Evolutionary conservation across 345 rosid species (phyloP).

Genomic region (Salix dunnii): DNA sequence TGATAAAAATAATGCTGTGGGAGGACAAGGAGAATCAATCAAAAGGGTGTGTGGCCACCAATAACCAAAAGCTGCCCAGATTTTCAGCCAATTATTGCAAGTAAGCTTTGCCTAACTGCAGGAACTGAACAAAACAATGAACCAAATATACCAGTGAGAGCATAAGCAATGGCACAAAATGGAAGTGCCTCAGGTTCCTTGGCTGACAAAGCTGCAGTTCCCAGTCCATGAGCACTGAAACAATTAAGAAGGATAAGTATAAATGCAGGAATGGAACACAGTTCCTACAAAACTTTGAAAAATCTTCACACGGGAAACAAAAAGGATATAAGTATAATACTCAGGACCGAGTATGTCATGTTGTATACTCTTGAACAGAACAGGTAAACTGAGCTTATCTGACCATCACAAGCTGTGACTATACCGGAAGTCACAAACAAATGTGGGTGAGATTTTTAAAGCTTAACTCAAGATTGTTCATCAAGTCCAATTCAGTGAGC

Average conservation of each 20-base stretch:
- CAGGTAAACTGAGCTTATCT: no score
- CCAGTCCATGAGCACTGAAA: constrained; percentile 94
- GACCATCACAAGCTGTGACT: no score
- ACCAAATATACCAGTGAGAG: constrained; percentile 88
- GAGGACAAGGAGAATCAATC: background rate
- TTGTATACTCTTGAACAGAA: no score
- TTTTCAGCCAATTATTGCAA: constrained; percentile 57
- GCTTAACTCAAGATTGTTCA: no score
- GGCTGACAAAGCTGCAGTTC: constrained; percentile 94
- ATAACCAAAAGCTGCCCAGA: background rate
- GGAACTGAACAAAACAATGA: constrained; percentile 85
- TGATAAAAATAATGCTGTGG: background rate
- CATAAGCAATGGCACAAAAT: constrained; percentile 91
- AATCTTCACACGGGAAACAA: no score
- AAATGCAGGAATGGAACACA: no score
- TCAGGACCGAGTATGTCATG: no score
- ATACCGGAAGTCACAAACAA: no score
- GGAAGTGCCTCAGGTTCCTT: constrained; percentile 98
- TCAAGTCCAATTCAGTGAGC: no score
- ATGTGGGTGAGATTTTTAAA: no score
- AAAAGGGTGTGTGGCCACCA: background rate
- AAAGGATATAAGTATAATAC: no score
- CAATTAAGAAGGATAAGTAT: background rate
- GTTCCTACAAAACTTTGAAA: no score
- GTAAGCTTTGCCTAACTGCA: constrained; percentile 74